phyloP scores from a whole-genome alignment of 305 asterid genomes.

The Fraxinus platypoda region DNA sequence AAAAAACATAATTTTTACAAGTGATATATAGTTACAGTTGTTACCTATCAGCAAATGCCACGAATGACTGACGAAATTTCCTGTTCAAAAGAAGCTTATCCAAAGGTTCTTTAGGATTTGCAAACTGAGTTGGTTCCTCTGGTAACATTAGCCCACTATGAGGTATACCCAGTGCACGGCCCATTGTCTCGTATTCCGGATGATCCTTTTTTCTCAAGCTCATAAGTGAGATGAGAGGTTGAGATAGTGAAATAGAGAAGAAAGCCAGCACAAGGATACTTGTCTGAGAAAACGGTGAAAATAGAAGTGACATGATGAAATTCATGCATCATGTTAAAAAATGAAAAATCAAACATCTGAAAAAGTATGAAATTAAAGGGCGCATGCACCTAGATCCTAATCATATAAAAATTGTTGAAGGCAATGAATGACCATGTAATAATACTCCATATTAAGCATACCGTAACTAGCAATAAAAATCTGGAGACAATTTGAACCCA shows the following conservation, averaged over 20 bases:
- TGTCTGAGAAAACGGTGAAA: constrained; percentile 44
- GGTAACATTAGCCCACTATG: constrained; percentile 51
- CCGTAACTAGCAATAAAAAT: constrained; percentile 53
- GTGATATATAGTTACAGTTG: not conserved
- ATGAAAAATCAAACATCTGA: not conserved
- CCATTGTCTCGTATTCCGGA: constrained; percentile 55
- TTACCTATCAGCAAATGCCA: constrained; percentile 82
- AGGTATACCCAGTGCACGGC: constrained; percentile 65
- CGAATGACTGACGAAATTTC: constrained; percentile 65
- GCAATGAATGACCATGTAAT: constrained; percentile 1
- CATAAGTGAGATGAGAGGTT: constrained; percentile 71
- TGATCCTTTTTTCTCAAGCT: constrained; percentile 56
- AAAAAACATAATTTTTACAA: not conserved
- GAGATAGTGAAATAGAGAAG: constrained; percentile 72
- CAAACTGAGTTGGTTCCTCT: constrained; percentile 34
- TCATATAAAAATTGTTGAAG: constrained; percentile 1
- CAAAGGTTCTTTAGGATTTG: constrained; percentile 60
- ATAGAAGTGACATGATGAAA: constrained; percentile 8
- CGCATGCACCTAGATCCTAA: not conserved
- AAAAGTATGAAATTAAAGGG: not conserved
- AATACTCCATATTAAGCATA: constrained; percentile 34
- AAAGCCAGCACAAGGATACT: constrained; percentile 72
- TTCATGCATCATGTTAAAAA: not conserved
- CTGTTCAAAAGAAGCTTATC: constrained; percentile 74
- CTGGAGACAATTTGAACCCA: constrained; percentile 71